Conservation (phyloP, 768 basidiomycete genomes). For the Termitomyces sp. region DNA sequence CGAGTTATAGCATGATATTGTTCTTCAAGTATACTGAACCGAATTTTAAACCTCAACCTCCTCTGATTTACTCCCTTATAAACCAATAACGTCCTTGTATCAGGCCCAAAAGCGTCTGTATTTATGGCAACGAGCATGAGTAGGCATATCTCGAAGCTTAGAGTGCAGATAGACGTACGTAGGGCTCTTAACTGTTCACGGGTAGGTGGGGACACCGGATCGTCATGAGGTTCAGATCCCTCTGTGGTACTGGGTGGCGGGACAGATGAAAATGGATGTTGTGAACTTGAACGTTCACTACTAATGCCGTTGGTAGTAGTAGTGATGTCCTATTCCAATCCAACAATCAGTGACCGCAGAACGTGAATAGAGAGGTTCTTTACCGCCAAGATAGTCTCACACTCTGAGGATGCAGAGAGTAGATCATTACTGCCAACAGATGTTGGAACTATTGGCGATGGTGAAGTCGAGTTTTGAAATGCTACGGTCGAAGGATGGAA, state of each 20-base stretch:
- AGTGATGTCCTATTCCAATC: not conserved
- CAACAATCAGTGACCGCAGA: not conserved
- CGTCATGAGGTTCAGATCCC: not conserved
- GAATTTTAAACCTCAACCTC: constrained; percentile 9
- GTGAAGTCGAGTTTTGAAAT: not conserved
- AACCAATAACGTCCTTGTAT: constrained; percentile 13
- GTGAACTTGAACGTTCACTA: not conserved
- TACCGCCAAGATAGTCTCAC: not conserved
- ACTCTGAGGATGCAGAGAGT: not conserved
- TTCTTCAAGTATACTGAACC: constrained; percentile 24
- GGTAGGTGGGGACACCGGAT: not conserved
- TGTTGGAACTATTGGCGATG: not conserved
- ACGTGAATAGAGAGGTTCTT: not conserved
- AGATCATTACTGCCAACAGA: not conserved
- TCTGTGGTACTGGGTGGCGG: not conserved
- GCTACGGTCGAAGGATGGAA: not conserved
- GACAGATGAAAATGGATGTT: not conserved
- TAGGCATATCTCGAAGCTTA: not conserved
- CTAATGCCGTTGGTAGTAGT: not conserved
- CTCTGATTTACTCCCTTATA: not conserved
- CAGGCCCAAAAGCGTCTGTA: constrained; percentile 21
- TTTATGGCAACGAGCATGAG: constrained; percentile 5
- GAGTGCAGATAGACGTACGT: constrained; percentile 4
- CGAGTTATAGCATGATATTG: constrained; percentile 25
- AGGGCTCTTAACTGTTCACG: constrained; percentile 5